Evolutionary conservation across 306 rosid species (phyloP).

Genomic region (Quercus bicolor): DNA sequence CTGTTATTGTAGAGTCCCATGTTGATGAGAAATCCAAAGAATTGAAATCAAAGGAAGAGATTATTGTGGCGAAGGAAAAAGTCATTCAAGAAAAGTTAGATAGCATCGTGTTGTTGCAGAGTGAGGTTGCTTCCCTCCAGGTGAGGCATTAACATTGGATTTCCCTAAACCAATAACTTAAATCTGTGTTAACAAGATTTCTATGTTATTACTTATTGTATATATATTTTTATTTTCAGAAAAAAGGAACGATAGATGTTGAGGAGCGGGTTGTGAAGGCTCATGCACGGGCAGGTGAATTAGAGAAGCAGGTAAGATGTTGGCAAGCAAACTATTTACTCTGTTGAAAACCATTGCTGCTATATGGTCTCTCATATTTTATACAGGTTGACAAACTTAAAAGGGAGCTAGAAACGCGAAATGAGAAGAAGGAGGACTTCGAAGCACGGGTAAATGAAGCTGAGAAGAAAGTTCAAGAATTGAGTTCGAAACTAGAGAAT

Average conservation of each 20-base stretch:
- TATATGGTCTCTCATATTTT: conserved; percentile 6
- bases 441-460: conserved; percentile 54
- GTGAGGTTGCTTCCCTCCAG: conserved; percentile 73
- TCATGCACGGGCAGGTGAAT: conserved; percentile 79
- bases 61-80: conserved; percentile 59
- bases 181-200: neutral
- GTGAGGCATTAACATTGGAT: conserved; percentile 33
- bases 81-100: conserved; percentile 41
- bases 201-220: too few species aligned
- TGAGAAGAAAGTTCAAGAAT: conserved; percentile 47
- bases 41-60: conserved; percentile 53
- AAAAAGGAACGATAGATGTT: conserved; percentile 55
- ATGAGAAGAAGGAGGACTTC: conserved; percentile 59
- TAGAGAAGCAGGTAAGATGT: conserved; percentile 70
- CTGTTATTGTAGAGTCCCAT: conserved; percentile 49
- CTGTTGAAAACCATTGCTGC: conserved; percentile 3
- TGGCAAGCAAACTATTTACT: conserved; percentile 6
- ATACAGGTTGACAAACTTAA: conserved; percentile 63
- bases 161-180: too few species aligned
- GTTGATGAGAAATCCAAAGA: conserved; percentile 50
- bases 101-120: conserved; percentile 51
- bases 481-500: conserved; percentile 56
- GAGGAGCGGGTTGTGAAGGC: conserved; percentile 78
- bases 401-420: conserved; percentile 48
- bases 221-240: conserved; percentile 32